Percentiles rank a stretch among this genome's conserved stretches.
Conservation (phyloP, 108 stramenopile genomes). For the Nitzschia inconspicua region DNA sequence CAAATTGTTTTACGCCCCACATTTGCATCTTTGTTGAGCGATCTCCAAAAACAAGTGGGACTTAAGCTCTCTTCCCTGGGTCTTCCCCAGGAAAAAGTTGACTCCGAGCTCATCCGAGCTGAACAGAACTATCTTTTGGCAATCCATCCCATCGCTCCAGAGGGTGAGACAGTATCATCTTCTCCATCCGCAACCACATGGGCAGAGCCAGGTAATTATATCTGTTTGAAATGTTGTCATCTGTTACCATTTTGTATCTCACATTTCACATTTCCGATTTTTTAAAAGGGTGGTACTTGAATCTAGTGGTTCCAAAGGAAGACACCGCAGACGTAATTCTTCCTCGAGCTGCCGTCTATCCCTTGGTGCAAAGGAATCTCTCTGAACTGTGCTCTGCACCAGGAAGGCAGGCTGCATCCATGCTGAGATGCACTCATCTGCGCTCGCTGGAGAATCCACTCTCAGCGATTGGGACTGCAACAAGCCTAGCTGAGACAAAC, state of each 20-base stretch:
- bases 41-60: conserved; percentile 8
- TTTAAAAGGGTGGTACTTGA: conserved; percentile 39
- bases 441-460: conserved; percentile 32
- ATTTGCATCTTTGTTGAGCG: conserved; percentile 15
- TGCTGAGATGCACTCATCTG: conserved; percentile 30
- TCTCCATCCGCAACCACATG: conserved; percentile 27
- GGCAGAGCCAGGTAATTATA: conserved; percentile 48
- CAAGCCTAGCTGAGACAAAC: conserved; percentile 46
- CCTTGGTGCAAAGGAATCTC: conserved; percentile 25
- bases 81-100: neutral
- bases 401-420: conserved; percentile 43
- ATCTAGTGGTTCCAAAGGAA: conserved; percentile 26
- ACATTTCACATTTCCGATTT: no score
- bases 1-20: conserved; percentile 50
- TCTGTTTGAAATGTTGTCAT: neutral
- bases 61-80: neutral
- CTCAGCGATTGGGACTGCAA: conserved; percentile 32
- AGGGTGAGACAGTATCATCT: conserved; percentile 4
- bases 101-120: conserved; percentile 30
- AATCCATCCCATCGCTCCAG: conserved; percentile 28
- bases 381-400: conserved; percentile 48
- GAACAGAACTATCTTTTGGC: conserved; percentile 43
- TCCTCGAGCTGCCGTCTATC: conserved; percentile 24
- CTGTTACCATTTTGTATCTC: neutral
- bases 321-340: conserved; percentile 18